A percentile compares a stretch with the other conserved stretches of the same genome.
phyloP scores from a whole-genome alignment of 1,284 basidiomycete species.

The Ceratorhiza oryzae-sativae region DNA sequence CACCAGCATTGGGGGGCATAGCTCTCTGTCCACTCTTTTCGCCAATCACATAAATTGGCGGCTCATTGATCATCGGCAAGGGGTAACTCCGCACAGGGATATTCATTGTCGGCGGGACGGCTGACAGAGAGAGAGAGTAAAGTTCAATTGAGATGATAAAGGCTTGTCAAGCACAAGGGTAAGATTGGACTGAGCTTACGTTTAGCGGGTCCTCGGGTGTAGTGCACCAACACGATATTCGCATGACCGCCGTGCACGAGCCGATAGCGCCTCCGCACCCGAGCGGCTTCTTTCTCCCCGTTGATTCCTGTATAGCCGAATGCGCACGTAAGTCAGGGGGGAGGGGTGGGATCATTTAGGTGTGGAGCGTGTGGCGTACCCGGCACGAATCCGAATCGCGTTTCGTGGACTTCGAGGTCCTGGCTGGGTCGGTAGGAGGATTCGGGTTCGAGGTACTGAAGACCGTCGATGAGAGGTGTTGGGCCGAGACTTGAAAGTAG shows the following conservation, averaged over 20 bases:
- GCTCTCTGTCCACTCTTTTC: slow-evolving; percentile 51
- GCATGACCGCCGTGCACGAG: slow-evolving; percentile 72
- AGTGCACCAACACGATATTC: slow-evolving; percentile 73
- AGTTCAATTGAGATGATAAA: not conserved
- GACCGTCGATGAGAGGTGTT: slow-evolving; percentile 67
- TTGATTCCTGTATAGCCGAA: not conserved
- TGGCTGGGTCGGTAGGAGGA: slow-evolving; percentile 57
- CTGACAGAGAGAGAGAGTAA: slow-evolving; percentile 50
- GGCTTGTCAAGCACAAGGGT: not conserved
- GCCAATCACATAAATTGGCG: slow-evolving; percentile 68
- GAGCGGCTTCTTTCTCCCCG: slow-evolving; percentile 65
- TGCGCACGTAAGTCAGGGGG: not conserved
- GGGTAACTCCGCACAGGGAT: slow-evolving; percentile 73
- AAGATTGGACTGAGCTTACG: slow-evolving; percentile 61
- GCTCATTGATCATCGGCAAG: slow-evolving; percentile 67
- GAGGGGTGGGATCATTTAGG: not conserved
- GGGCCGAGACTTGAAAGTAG: slow-evolving; percentile 63
- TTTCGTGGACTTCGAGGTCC: slow-evolving; percentile 77
- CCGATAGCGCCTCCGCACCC: slow-evolving; percentile 71
- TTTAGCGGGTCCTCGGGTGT: slow-evolving; percentile 64
- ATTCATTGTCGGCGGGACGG: slow-evolving; percentile 61
- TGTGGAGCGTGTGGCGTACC: slow-evolving; percentile 48
- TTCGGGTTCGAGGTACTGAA: slow-evolving; percentile 74
- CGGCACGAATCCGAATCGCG: slow-evolving; percentile 77
- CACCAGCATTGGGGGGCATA: slow-evolving; percentile 18